Conservation (phyloP, 257 asterid genomes). For the Linderniella brevidens region DNA sequence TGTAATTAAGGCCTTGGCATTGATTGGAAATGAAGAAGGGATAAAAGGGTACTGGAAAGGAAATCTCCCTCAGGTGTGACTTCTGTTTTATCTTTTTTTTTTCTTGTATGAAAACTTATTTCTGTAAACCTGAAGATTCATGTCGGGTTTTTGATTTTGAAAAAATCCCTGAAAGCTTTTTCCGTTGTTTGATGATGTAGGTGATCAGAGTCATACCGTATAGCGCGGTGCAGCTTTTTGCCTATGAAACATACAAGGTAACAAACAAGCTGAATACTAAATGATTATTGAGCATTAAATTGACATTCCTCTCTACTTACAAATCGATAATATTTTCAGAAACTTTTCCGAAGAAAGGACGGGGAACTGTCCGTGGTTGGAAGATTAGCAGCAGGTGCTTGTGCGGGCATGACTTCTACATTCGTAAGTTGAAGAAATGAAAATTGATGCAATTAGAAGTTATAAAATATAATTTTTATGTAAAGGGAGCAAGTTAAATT, state of each 20-base stretch:
- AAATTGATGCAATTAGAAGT: constrained; percentile 1
- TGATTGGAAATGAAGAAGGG: constrained; percentile 82
- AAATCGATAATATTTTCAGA: constrained; percentile 24
- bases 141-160: constrained; percentile 3
- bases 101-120: neutral
- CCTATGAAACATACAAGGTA: constrained; percentile 96
- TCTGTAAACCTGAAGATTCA: neutral
- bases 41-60: constrained; percentile 98
- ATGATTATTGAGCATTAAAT: neutral
- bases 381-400: constrained; percentile 98
- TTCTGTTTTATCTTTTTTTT: constrained; percentile 7
- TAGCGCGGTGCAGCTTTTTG: constrained; percentile 85
- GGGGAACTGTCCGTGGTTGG: constrained; percentile 54
- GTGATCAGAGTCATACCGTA: constrained; percentile 91
- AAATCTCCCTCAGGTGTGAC: constrained; percentile 76
- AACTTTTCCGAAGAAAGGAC: constrained; percentile 51
- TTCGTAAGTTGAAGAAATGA: constrained; percentile 61
- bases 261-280: constrained; percentile 3
- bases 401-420: constrained; percentile 99
- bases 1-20: constrained; percentile 44
- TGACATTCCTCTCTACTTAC: too few relatives aligned
- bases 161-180: neutral
- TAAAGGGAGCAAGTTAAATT: too few relatives aligned
- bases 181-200: constrained; percentile 22
- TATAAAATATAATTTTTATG: too few relatives aligned